Percentiles rank a stretch among this genome's conserved stretches.
Conservation (phyloP, 345 rosid species). For the Punica granatum region DNA sequence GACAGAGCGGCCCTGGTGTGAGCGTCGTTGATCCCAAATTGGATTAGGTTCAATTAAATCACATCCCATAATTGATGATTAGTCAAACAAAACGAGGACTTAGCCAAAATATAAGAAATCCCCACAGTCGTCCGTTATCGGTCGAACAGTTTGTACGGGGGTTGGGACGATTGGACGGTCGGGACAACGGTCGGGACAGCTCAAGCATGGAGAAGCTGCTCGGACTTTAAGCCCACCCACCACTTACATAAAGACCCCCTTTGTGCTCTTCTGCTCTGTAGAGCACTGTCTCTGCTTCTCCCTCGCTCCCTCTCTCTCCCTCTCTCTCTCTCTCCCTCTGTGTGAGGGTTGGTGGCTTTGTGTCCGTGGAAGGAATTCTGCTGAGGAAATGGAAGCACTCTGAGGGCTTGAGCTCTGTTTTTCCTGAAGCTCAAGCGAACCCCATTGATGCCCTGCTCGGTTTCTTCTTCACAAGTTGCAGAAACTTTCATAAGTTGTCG, state of each 20-base stretch:
- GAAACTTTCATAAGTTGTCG: background rate
- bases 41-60: background rate
- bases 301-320: background rate
- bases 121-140: too few species aligned
- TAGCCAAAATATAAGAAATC: too few species aligned
- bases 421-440: background rate
- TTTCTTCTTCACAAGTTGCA: background rate
- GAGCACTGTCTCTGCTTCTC: constrained; percentile 6
- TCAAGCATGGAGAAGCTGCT: background rate
- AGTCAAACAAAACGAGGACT: too few species aligned
- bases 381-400: background rate
- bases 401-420: background rate
- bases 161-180: background rate
- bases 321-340: background rate
- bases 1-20: too few species aligned
- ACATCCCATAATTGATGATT: background rate
- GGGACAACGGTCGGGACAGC: background rate
- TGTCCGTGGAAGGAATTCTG: background rate
- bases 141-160: too few species aligned
- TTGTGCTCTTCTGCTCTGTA: constrained; percentile 6
- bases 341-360: constrained; percentile 1
- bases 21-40: background rate
- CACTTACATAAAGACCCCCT: constrained; percentile 4
- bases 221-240: background rate
- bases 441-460: background rate